Percentiles rank a stretch among this genome's conserved stretches.
Conservation (phyloP, 2,329 filamentous ascomycete species). For the Bisporella sp. region DNA sequence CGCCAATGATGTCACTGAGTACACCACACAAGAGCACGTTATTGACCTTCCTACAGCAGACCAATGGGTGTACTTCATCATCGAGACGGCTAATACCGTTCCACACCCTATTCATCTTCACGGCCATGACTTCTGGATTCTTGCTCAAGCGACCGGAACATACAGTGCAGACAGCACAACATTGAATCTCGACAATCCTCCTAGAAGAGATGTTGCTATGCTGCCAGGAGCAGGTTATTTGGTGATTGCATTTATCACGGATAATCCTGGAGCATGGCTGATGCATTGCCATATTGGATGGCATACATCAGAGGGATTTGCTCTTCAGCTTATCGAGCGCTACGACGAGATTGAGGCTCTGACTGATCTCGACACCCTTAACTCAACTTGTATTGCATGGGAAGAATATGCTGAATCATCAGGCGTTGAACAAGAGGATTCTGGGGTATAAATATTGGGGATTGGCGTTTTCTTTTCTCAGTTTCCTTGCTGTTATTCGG, state of each 20-base stretch:
- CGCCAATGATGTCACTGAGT: conserved; percentile 19
- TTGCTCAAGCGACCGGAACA: conserved; percentile 38
- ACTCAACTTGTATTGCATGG: conserved; percentile 21
- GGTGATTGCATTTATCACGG: conserved; percentile 19
- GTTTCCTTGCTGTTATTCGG: too few relatives aligned
- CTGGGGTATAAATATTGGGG: conserved; percentile 11
- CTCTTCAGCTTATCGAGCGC: conserved; percentile 40
- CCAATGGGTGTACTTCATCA: conserved; percentile 25
- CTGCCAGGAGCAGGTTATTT: conserved; percentile 26
- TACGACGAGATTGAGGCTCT: conserved; percentile 10
- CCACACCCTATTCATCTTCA: conserved; percentile 38
- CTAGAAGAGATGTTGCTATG: conserved; percentile 44
- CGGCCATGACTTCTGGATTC: conserved; percentile 28
- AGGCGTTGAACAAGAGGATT: conserved; percentile 13
- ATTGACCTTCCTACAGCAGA: conserved; percentile 20
- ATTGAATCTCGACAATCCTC: conserved; percentile 33
- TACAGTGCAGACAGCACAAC: conserved; percentile 21
- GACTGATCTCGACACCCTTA: conserved; percentile 18
- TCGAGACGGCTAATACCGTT: conserved; percentile 15
- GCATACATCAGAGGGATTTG: conserved; percentile 47
- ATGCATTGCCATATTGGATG: conserved; percentile 28
- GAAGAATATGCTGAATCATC: conserved; percentile 17
- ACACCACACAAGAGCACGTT: conserved; percentile 14
- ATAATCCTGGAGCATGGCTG: conserved; percentile 25
- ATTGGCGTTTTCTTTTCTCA: too few relatives aligned